phyloP scores from a whole-genome alignment of 2,329 filamentous ascomycete species.

The Parascedosporium putredinis region DNA sequence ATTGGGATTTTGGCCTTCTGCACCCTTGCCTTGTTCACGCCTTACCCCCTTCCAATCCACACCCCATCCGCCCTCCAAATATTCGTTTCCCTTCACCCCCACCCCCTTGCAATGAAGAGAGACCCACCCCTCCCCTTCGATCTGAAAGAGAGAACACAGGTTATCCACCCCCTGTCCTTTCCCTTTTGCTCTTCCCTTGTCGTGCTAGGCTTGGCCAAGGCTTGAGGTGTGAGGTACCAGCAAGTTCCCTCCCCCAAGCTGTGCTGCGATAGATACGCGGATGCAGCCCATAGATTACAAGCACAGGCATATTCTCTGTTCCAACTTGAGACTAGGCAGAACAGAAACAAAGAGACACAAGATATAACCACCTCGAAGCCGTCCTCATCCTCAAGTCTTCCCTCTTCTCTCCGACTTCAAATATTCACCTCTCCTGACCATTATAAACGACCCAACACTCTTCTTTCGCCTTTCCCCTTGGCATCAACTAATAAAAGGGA shows the following conservation, averaged over 20 bases:
- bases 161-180: background rate
- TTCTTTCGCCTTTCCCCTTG: background rate
- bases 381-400: background rate
- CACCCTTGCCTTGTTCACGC: background rate
- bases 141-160: background rate
- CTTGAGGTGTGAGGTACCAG: background rate
- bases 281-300: background rate
- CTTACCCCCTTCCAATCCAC: background rate
- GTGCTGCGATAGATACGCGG: background rate
- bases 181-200: background rate
- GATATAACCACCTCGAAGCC: constrained; percentile 2
- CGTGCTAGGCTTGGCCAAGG: background rate
- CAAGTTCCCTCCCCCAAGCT: background rate
- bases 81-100: background rate
- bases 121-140: background rate
- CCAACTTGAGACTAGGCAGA: background rate
- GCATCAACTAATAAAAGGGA: background rate
- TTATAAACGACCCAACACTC: too few relatives aligned
- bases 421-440: too few relatives aligned
- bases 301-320: background rate
- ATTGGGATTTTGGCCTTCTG: too few relatives aligned
- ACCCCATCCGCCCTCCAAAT: background rate
- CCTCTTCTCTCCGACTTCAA: background rate
- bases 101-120: background rate
- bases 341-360: background rate